phyloP scores from a whole-genome alignment of 305 asterid genomes.

The Fraxinus sp. region DNA sequence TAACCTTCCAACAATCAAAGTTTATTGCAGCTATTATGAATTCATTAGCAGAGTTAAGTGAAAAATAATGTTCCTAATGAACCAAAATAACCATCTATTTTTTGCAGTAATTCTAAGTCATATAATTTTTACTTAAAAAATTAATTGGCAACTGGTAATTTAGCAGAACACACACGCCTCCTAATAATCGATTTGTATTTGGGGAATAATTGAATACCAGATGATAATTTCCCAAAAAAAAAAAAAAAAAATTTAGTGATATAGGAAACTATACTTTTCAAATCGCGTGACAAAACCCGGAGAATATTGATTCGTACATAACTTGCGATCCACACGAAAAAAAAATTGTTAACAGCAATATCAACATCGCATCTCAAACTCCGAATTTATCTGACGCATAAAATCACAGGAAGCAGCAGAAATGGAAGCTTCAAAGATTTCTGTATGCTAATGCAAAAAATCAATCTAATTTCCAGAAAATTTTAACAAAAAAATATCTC shows the following conservation, averaged over 20 bases:
- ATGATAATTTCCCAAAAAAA: not conserved
- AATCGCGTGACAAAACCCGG: not conserved
- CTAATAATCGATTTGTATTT: not conserved
- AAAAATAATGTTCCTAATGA: not conserved
- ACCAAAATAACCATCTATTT: not conserved
- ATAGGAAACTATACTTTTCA: not conserved
- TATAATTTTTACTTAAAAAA: not conserved
- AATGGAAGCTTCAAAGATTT: not conserved
- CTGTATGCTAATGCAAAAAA: not conserved
- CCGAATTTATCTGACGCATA: not conserved
- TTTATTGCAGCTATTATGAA: not conserved
- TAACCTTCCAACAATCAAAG: not conserved
- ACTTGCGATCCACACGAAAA: not conserved
- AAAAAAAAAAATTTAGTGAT: too few relatives aligned
- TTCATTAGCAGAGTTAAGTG: not conserved
- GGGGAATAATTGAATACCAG: not conserved
- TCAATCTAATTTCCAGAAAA: not conserved
- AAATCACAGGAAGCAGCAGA: not conserved
- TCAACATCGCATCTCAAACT: not conserved
- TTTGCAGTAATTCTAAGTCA: not conserved
- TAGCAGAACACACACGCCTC: not conserved
- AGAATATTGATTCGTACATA: not conserved
- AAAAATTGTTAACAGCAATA: not conserved
- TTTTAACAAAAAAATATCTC: not conserved
- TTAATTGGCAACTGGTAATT: not conserved